Percentiles rank a stretch among this genome's conserved stretches.
Conservation (phyloP, 768 basidiomycete species). For the Bullera alba region DNA sequence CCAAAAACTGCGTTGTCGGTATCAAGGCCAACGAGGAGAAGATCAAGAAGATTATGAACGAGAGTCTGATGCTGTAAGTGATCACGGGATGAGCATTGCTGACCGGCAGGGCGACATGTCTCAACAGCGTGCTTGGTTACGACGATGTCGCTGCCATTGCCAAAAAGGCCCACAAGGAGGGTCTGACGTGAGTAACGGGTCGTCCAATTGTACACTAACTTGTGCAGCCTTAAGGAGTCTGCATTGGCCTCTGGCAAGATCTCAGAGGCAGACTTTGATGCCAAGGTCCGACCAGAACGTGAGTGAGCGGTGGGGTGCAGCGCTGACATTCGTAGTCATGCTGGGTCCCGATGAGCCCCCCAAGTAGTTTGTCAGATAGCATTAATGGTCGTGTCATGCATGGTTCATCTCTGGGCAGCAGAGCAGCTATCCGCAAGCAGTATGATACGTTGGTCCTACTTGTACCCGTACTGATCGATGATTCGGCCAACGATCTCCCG, state of each 20-base stretch:
- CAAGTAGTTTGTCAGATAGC: no score
- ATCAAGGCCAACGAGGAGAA: slow-evolving; percentile 94
- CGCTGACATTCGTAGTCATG: background rate
- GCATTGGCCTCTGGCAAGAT: slow-evolving; percentile 80
- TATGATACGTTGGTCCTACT: no score
- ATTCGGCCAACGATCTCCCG: no score
- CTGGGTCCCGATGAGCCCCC: background rate
- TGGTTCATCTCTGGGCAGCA: no score
- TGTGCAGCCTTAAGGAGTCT: slow-evolving; percentile 67
- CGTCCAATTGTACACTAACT: background rate
- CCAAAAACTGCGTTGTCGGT: slow-evolving; percentile 92
- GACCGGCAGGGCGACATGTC: slow-evolving; percentile 63
- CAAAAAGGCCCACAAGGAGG: slow-evolving; percentile 99
- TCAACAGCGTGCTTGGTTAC: slow-evolving; percentile 93
- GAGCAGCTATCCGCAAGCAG: no score
- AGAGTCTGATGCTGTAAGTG: slow-evolving; percentile 77
- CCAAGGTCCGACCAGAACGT: slow-evolving; percentile 53
- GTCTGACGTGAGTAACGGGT: slow-evolving; percentile 57
- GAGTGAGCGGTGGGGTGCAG: slow-evolving; percentile 15
- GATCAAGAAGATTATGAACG: slow-evolving; percentile 79
- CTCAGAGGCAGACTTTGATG: slow-evolving; percentile 82
- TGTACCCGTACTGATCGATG: no score
- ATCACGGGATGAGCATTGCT: background rate
- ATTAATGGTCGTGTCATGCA: no score
- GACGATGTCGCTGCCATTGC: slow-evolving; percentile 98